Evolutionary conservation across 2,329 filamentous ascomycete genomes (phyloP), one percentile per base, ranked within the genome.

Genomic region (Plenodomus lindquistii): DNA sequence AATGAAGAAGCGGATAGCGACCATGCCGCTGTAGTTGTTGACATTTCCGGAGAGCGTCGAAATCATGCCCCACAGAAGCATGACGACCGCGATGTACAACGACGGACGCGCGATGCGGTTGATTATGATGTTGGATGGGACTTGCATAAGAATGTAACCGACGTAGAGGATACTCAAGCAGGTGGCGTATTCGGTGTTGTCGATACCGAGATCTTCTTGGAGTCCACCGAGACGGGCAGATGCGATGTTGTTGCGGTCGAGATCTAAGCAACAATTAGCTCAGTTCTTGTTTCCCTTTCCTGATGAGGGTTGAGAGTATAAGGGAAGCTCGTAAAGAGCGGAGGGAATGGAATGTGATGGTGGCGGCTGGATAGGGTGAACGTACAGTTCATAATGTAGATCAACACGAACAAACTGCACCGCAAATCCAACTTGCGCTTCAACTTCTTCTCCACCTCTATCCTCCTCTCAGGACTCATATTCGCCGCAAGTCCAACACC

Each of bases 81-180:
- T 74, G 37, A 72, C 74, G 1, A 50, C 31, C 13, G 60, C 53
- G 40, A 75, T 69, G 55, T 73, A 75, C 7, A 69, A 37, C 7
- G 66, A 68, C 0, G 73, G 72, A 3, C 65, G 53, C 1, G 56
- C 48, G 15, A 73, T 70, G 4, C 59, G 49, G 41, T 71, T 73
- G 58, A 78, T 71, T 29, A 77, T 61, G 65, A 78, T 76, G 50
- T 78, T 79, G 4, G 66, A 73, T 0, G 76, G 76, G 0, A 79
- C 54, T 45, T 70, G 63, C 50, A 52, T 47, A 10, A 37, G 18
- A 37, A 51, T 54, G 18, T 58, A 53, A 11, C 57, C 56, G 42
- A 61, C 57, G 21, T 62, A 54, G 38, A 67, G 58, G 49, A 70
- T 71, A 42, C 60, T 65, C 46, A 70, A 40, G 37, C 65, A 70